Base-by-base conservation (phyloP, 768 basidiomycete species). In the Termitomyces sp. region DNA sequence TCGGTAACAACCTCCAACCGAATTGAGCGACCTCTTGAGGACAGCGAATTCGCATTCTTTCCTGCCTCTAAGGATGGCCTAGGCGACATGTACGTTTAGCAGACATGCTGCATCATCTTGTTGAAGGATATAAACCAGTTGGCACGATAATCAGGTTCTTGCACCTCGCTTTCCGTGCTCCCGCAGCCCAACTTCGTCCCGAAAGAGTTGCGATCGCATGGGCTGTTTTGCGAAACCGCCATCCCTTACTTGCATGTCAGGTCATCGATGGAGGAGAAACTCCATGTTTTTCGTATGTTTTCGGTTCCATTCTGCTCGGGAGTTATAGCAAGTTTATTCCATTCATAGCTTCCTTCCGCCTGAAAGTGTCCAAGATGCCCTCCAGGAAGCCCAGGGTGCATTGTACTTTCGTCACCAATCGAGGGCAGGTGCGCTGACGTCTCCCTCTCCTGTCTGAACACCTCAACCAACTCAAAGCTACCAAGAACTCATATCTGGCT, bases 161-260 rank as follows among this genome's bases (percentile, higher is more conserved):
- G 6, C 68, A 68, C 47, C 51, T 70, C 41, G 60, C 65, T n/a
- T 66, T 73, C 23, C 57, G 60, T 13, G 67, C 67, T 1, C 65
- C 67, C 20, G 51, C 10, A n/a, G 35, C 18, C 12, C 57, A 50
- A 7, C 58, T 73, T 55, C 47, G 55, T 9, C 31, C 27, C 11
- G 50, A 65, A 2, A 75, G 86, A 20, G 70, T 87, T 11, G 62
- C 61, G 4, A 60, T 72, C 23, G 78, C 77, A 5, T 88, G 86
- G 86, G 79, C 83, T 11, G 72, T 83, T 33, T 68, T 86, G 27
- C 75, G 84, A 12, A 64, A 72, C 33, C 72, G 78, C 1, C 85
- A 88, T 60, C 82, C 85, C 0, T 66, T 88, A 20, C 76, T 89
- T 23, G 75, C 75, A 22, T 75, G 78, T 9, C 63, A 64, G 15